A percentile compares a stretch with the other conserved stretches of the same genome.
These are phyloP conservation scores for Emydomyces testavorans DNA, from an alignment of 2,329 filamentous ascomycete species.

Conservation along the genomic window DNA sequence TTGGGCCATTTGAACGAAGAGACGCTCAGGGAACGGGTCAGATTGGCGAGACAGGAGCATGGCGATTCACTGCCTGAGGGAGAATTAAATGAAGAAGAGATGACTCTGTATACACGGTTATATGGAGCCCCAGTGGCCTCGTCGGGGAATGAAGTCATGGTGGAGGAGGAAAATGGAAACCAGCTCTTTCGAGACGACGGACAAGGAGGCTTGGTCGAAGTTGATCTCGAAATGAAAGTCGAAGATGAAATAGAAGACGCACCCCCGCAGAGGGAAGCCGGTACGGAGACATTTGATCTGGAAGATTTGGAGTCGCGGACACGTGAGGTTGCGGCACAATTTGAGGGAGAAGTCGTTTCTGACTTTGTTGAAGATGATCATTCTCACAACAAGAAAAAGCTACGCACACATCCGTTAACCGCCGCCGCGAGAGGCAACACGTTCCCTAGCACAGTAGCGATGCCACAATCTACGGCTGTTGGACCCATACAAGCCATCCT, in stretches of 20 bases:
- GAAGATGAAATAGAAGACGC: slow-evolving; percentile 16
- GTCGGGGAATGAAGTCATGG: slow-evolving; percentile 22
- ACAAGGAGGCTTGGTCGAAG: slow-evolving; percentile 29
- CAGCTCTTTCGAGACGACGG: slow-evolving; percentile 31
- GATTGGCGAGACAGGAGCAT: slow-evolving; percentile 61
- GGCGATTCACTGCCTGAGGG: slow-evolving; percentile 64
- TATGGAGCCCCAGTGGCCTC: slow-evolving; percentile 59
- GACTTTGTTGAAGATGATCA: slow-evolving; percentile 30
- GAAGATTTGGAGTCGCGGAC: background rate
- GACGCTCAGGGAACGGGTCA: slow-evolving; percentile 40
- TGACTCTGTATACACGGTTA: slow-evolving; percentile 62
- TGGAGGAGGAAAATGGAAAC: slow-evolving; percentile 25
- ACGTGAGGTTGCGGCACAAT: background rate
- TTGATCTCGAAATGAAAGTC: slow-evolving; percentile 26
- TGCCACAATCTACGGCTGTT: slow-evolving; percentile 60
- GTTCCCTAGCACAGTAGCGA: slow-evolving; percentile 58
- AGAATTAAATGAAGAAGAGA: slow-evolving; percentile 59
- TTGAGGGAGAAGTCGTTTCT: slow-evolving; percentile 26
- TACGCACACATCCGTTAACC: slow-evolving; percentile 63
- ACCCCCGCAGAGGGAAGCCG: slow-evolving; percentile 15
- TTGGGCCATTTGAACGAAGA: slow-evolving; percentile 26
- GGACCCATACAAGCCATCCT: slow-evolving; percentile 60
- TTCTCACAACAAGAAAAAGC: slow-evolving; percentile 28
- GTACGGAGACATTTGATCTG: background rate
- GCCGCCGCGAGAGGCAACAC: slow-evolving; percentile 62